phyloP scores from a whole-genome alignment of 106 monocot genomes.

The Dioscorea alata region DNA sequence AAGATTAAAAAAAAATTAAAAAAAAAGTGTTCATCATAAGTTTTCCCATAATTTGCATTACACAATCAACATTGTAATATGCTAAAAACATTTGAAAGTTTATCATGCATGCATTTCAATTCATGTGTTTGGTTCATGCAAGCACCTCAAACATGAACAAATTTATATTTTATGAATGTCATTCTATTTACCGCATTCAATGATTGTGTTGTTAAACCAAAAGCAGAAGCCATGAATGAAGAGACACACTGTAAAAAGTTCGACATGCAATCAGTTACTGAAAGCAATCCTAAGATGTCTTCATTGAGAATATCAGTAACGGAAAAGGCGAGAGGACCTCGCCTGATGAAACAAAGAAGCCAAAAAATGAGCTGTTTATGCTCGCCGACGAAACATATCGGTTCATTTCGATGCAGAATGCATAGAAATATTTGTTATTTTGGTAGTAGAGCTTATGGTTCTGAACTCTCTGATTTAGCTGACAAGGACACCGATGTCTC shows the following conservation, averaged over 20 bases:
- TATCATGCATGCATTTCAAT: no score
- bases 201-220: no score
- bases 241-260: neutral
- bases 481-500: neutral
- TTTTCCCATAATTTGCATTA: no score
- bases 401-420: constrained; percentile 35
- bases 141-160: no score
- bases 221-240: constrained; percentile 4
- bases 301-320: neutral
- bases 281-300: no score
- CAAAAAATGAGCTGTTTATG: constrained; percentile 29
- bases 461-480: constrained; percentile 22
- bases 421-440: constrained; percentile 7
- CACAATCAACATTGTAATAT: no score
- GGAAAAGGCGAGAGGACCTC: neutral
- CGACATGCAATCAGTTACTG: neutral
- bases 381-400: constrained; percentile 40
- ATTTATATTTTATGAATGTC: no score
- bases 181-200: no score
- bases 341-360: constrained; percentile 21
- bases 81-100: no score
- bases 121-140: no score
- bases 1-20: no score
- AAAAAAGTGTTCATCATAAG: no score
- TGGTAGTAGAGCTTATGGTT: constrained; percentile 14